Evolutionary conservation across 106 monocot genomes (phyloP), one percentile per base, ranked within the genome.

Genomic region (Vanilla planifolia): DNA sequence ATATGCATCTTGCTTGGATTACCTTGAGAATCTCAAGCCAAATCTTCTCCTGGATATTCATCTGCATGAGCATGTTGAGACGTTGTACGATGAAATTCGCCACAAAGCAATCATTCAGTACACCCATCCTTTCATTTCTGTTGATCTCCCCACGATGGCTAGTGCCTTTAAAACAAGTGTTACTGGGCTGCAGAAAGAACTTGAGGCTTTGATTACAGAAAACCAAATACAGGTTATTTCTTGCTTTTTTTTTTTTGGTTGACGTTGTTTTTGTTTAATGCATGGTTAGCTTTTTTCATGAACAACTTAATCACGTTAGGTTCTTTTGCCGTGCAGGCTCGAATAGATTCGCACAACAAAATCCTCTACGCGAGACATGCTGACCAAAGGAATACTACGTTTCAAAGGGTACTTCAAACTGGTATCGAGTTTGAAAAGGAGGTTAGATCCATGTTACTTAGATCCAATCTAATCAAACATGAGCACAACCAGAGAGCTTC

Each of bases 51-150:
- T 96, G 47, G 96, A 96, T 71, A 90, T 91, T 33, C 90, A 96
- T 67, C 73, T 96, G 36, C 79, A 96, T 40, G 84, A 91, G 65
- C 96, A 96, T 51, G 81, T 96, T 20, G 84, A 88, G n/a, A 62
- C 79, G 33, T 60, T 96, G 7, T 96, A 96, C 48, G 66, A 76
- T 21, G 74, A 91, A 22, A 96, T 96, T 29, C 83, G 96, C n/a
- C 96, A 96, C 63, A 90, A 91, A 62, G 96, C 96, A 16, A 91
- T 96, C 25, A 96, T 96, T 55, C 96, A 96, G 53, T 96, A 96
- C 42, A 96, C 96, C 30, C 76, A 68, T 61, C 96, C 96, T 16
- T 96, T 96, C 67, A 91, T 87, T 21, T 96, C 96, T 67, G 96
- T 96, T 26, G 76, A 96, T 77, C 74, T 96, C 11, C 73, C 74